These are phyloP conservation scores for Microcyclosporella mali DNA, from an alignment of 2,329 filamentous ascomycete genomes.

Conservation along the genomic window DNA sequence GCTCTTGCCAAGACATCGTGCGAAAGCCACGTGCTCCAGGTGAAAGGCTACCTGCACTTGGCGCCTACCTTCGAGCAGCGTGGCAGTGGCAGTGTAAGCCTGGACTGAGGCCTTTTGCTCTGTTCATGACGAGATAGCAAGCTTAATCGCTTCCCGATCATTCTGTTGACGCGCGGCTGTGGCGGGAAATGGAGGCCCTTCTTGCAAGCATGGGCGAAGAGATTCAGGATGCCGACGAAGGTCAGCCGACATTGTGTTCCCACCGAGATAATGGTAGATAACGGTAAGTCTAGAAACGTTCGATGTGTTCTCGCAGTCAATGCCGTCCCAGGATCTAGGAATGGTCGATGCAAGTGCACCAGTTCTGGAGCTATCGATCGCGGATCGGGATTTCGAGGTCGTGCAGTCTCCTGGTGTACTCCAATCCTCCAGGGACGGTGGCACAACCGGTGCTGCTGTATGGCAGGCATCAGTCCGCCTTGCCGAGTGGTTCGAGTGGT, in stretches of 20 bases:
- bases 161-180: too few species aligned
- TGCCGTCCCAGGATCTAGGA: slow-evolving; percentile 72
- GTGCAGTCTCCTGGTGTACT: slow-evolving; percentile 79
- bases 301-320: slow-evolving; percentile 69
- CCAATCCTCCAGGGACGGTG: slow-evolving; percentile 64
- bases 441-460: slow-evolving; percentile 72
- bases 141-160: too few species aligned
- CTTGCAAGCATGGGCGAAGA: slow-evolving; percentile 14
- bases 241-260: slow-evolving; percentile 8
- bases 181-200: slow-evolving; percentile 10
- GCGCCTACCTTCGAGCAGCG: too few species aligned
- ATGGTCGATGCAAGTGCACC: slow-evolving; percentile 70
- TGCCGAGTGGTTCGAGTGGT: slow-evolving; percentile 67
- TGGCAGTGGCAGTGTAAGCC: too few species aligned
- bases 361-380: slow-evolving; percentile 50
- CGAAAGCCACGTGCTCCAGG: too few species aligned
- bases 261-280: slow-evolving; percentile 5
- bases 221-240: slow-evolving; percentile 20
- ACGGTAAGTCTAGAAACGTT: slow-evolving; percentile 64
- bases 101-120: background rate
- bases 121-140: background rate
- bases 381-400: slow-evolving; percentile 64
- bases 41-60: too few species aligned
- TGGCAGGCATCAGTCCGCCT: slow-evolving; percentile 88
- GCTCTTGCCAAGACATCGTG: too few species aligned